A percentile compares a stretch with the other conserved stretches of the same genome.
phyloP scores from a whole-genome alignment of 2,329 filamentous ascomycete genomes.

The Xylaria multiplex region DNA sequence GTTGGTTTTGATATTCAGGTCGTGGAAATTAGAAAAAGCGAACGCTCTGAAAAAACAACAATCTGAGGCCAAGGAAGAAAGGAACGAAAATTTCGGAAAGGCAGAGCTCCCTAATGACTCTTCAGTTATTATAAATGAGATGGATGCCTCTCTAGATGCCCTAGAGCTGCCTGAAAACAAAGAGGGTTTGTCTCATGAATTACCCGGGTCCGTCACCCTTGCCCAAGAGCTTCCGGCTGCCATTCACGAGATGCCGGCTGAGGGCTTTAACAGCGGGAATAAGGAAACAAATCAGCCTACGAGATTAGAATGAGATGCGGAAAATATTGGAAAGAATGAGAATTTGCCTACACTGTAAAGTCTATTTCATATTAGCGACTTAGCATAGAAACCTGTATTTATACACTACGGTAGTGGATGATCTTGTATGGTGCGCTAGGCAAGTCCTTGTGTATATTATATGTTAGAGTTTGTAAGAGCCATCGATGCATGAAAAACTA shows the following conservation, averaged over 20 bases:
- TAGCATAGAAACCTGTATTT: too few relatives aligned
- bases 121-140: conserved; percentile 10
- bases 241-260: conserved; percentile 26
- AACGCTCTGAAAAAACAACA: background rate
- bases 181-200: conserved; percentile 23
- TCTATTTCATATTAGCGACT: too few relatives aligned
- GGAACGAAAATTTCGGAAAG: background rate
- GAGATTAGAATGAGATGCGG: too few relatives aligned
- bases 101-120: conserved; percentile 21
- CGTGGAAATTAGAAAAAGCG: conserved; percentile 16
- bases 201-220: background rate
- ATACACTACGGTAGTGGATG: too few relatives aligned
- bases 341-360: too few relatives aligned
- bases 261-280: background rate
- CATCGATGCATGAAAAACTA: too few relatives aligned
- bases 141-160: background rate
- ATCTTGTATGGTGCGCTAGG: too few relatives aligned
- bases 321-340: background rate
- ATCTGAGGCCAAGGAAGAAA: background rate
- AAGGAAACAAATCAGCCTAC: background rate
- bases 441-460: too few relatives aligned
- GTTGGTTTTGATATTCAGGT: conserved; percentile 2
- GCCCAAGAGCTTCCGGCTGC: conserved; percentile 29
- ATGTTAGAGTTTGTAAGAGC: too few relatives aligned
- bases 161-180: conserved; percentile 18